A percentile compares a stretch with the other conserved stretches of the same genome.
Conservation (phyloP, 805 yeast genomes). For the Grigorovia yakushimaensis region DNA sequence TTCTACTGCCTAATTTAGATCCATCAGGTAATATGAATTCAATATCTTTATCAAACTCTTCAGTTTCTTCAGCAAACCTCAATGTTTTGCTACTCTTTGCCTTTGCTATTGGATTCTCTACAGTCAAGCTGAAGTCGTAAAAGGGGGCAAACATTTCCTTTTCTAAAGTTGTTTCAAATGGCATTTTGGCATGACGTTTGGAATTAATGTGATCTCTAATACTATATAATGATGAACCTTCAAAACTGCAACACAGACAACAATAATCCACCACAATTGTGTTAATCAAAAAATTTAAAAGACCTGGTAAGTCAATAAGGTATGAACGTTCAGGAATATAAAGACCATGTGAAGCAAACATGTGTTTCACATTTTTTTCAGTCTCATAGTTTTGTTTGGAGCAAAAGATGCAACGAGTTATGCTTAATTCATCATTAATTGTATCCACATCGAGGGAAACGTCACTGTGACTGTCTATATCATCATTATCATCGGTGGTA, state of each 20-base stretch:
- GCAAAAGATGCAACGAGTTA: slow-evolving; percentile 42
- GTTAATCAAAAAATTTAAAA: slow-evolving; percentile 67
- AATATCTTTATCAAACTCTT: slow-evolving; percentile 24
- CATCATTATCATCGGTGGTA: slow-evolving; percentile 28
- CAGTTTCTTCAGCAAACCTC: slow-evolving; percentile 24
- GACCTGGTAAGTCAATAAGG: slow-evolving; percentile 58
- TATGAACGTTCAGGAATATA: slow-evolving; percentile 77
- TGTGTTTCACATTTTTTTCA: slow-evolving; percentile 59
- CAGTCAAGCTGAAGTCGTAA: slow-evolving; percentile 72
- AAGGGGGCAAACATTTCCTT: slow-evolving; percentile 65
- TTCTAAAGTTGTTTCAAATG: slow-evolving; percentile 77
- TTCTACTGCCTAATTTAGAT: slow-evolving; percentile 69
- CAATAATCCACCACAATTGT: slow-evolving; percentile 74
- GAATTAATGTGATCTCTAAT: slow-evolving; percentile 80
- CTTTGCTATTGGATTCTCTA: slow-evolving; percentile 26
- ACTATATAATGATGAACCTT: slow-evolving; percentile 77
- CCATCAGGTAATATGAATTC: slow-evolving; percentile 74
- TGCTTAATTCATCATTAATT: slow-evolving; percentile 8
- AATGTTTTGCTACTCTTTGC: slow-evolving; percentile 19
- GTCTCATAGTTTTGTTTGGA: slow-evolving; percentile 42
- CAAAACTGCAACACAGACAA: slow-evolving; percentile 73
- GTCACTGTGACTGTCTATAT: slow-evolving; percentile 1
- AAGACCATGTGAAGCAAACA: slow-evolving; percentile 73
- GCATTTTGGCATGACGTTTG: slow-evolving; percentile 82
- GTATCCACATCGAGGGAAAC: slow-evolving; percentile 13